Evolutionary conservation across 2,329 filamentous ascomycete species (phyloP).

Genomic region (Cladorrhinum sp.): DNA sequence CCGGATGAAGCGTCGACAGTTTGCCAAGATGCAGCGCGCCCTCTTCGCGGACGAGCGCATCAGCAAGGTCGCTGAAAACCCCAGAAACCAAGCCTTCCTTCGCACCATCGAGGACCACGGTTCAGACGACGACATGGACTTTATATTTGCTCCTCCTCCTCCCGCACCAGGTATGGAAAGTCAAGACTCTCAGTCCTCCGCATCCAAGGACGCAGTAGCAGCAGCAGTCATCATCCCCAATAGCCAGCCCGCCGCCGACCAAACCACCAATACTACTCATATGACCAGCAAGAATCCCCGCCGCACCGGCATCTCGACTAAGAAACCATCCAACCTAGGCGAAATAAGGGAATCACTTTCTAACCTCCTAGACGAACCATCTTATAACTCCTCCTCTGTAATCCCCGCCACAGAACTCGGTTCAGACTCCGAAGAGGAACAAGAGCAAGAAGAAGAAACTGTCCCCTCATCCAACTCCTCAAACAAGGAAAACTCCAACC

Average conservation of each 20-base stretch:
- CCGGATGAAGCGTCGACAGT: conserved; percentile 80
- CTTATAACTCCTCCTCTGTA: conserved; percentile 44
- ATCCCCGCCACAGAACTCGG: conserved; percentile 48
- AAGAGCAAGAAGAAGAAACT: conserved; percentile 48
- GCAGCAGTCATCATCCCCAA: conserved; percentile 39
- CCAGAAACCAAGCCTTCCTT: conserved; percentile 86
- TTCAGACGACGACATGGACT: conserved; percentile 72
- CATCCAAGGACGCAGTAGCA: conserved; percentile 27
- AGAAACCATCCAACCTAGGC: conserved; percentile 70
- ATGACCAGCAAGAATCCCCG: conserved; percentile 37
- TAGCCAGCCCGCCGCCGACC: conserved; percentile 48
- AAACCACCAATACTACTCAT: conserved; percentile 35
- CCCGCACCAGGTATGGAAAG: conserved; percentile 38
- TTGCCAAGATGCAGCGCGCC: conserved; percentile 86
- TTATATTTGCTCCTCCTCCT: conserved; percentile 50
- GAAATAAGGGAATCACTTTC: conserved; percentile 84
- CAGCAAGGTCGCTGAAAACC: conserved; percentile 84
- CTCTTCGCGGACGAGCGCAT: conserved; percentile 86
- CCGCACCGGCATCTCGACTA: conserved; percentile 54
- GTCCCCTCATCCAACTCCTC: conserved; percentile 1
- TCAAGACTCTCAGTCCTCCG: conserved; percentile 38
- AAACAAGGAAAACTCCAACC: conserved; percentile 52
- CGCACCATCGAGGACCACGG: conserved; percentile 82
- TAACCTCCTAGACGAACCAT: conserved; percentile 71
- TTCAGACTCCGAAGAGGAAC: conserved; percentile 50